These are phyloP conservation scores for Luffa aegyptiaca DNA, from an alignment of 306 rosid genomes.

Conservation along the genomic window DNA sequence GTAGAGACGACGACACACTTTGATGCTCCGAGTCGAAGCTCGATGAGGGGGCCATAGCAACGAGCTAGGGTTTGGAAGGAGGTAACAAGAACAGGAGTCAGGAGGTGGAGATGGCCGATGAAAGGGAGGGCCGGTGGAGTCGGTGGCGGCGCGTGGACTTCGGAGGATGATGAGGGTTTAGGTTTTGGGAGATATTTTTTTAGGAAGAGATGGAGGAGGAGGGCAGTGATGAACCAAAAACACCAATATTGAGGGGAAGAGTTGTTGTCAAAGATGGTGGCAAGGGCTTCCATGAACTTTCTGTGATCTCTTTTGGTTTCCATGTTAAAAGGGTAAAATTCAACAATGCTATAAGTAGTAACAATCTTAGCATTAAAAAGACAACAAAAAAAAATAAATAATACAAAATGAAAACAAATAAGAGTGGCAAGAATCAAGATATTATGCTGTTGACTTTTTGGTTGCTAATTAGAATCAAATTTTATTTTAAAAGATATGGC, in stretches of 20 bases:
- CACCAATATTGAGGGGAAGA: neutral
- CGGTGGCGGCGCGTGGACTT: slow-evolving; percentile 7
- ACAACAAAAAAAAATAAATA: neutral
- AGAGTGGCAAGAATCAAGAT: neutral
- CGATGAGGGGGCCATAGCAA: slow-evolving; percentile 42
- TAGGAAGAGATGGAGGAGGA: neutral
- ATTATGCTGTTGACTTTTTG: no score
- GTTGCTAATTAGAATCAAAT: no score
- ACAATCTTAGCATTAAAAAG: neutral
- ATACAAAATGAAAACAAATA: neutral
- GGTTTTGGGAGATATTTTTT: neutral
- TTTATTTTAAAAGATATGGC: no score
- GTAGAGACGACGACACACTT: slow-evolving; percentile 40
- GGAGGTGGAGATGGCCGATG: slow-evolving; percentile 36
- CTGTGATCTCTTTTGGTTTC: neutral
- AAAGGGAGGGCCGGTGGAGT: slow-evolving; percentile 29
- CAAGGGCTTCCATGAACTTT: neutral
- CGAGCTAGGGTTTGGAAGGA: slow-evolving; percentile 41
- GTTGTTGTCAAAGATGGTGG: neutral
- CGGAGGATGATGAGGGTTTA: neutral
- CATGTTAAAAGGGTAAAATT: neutral
- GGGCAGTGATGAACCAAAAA: slow-evolving; percentile 10
- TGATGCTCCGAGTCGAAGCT: slow-evolving; percentile 47
- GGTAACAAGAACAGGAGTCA: slow-evolving; percentile 38
- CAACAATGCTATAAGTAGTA: neutral